These are phyloP conservation scores for Tulasnella sp. DNA, from an alignment of 768 basidiomycete species.

Conservation along the genomic window DNA sequence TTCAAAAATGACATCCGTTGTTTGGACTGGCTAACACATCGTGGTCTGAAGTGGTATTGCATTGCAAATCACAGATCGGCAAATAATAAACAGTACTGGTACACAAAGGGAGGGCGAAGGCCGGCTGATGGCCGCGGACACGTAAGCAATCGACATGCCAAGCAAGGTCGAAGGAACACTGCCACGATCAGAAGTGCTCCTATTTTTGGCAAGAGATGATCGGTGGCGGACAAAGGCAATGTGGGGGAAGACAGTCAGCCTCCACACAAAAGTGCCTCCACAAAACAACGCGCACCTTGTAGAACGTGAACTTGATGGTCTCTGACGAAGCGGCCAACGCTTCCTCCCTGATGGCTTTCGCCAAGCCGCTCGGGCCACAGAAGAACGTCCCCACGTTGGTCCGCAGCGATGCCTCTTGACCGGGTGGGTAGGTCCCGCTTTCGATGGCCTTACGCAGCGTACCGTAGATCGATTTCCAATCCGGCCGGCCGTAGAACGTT, in stretches of 20 bases:
- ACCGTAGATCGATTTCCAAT: slow-evolving; percentile 74
- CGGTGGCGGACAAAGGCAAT: slow-evolving; percentile 9
- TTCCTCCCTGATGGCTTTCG: slow-evolving; percentile 66
- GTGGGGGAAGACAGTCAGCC: slow-evolving; percentile 6
- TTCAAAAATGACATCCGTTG: too few species aligned
- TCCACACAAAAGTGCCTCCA: too few species aligned
- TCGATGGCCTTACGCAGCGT: slow-evolving; percentile 71
- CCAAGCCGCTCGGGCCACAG: slow-evolving; percentile 70
- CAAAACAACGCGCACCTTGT: slow-evolving; percentile 44
- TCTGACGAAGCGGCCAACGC: slow-evolving; percentile 43
- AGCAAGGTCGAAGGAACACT: too few species aligned
- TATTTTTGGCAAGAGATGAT: too few species aligned
- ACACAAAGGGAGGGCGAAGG: too few species aligned
- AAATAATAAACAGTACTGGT: too few species aligned
- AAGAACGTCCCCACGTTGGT: slow-evolving; percentile 84
- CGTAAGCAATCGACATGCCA: too few species aligned
- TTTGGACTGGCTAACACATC: too few species aligned
- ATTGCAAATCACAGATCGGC: too few species aligned
- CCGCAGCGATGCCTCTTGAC: slow-evolving; percentile 64
- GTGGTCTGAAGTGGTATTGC: too few species aligned
- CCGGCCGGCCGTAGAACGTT: slow-evolving; percentile 85
- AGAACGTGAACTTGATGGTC: slow-evolving; percentile 63
- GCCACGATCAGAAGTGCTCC: slow-evolving; percentile 46
- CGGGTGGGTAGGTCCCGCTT: slow-evolving; percentile 67
- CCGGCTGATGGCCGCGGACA: too few species aligned